phyloP scores from a whole-genome alignment of 176 grass and related monocot species.

The Musa beccarii region DNA sequence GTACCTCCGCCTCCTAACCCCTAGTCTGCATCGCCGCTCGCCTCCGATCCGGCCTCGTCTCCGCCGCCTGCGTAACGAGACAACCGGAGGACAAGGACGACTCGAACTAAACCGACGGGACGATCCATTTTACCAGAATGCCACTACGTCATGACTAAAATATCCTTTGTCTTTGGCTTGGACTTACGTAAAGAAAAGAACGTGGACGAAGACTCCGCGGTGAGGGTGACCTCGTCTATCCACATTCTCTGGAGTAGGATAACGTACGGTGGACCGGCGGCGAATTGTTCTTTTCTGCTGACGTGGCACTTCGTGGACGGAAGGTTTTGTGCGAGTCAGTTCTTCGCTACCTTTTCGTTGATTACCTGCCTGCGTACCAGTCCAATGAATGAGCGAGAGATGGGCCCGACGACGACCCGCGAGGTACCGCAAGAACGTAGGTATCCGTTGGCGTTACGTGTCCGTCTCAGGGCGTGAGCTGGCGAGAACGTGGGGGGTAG shows the following conservation, averaged over 20 bases:
- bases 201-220: not conserved
- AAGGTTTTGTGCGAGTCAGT: not conserved
- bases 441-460: not conserved
- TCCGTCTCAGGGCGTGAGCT: not conserved
- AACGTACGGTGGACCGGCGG: not conserved
- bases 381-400: not conserved
- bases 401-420: not conserved
- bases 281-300: not conserved
- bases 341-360: not conserved
- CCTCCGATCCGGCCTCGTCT: not conserved
- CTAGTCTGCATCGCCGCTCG: not conserved
- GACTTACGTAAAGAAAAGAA: not conserved
- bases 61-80: not conserved
- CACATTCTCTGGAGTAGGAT: too few relatives aligned
- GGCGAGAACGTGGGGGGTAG: constrained; percentile 3
- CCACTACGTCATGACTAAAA: not conserved
- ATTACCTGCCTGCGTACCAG: not conserved
- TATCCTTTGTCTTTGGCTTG: not conserved
- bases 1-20: not conserved
- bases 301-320: not conserved
- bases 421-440: not conserved
- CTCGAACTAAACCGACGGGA: not conserved
- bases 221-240: not conserved
- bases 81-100: not conserved
- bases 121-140: not conserved